Base-by-base conservation (phyloP, 2,329 filamentous ascomycete genomes). In the Cladophialophora immunda region DNA sequence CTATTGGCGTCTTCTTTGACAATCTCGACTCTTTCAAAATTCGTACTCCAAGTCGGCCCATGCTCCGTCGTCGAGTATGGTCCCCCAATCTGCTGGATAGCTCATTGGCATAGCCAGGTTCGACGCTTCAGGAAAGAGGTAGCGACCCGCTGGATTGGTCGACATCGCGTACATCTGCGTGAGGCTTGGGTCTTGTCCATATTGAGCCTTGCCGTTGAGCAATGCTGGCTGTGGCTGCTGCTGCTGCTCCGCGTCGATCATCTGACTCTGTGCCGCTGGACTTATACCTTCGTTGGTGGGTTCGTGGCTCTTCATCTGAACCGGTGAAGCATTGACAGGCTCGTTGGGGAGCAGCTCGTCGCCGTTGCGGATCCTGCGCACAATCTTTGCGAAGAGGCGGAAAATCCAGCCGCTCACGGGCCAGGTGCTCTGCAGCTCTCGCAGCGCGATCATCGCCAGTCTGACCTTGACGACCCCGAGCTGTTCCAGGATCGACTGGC, bases 361-460 rank as follows among this genome's bases (percentile, higher is more conserved):
- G 15, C 64, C 59, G 32, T 64, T 64, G 17, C 64, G 64, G n/a
- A 69, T 69, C 11, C 67, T 29, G 17, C 67, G 67, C 8, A 69
- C 67, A 45, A 69, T 69, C 54, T 69, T 69, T n/a, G 64, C 57
- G 29, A 69, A 69, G 11, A 69, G 64, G 30, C 59, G 64, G 34
- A 72, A 70, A 52, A 75, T 73, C 73, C 73, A 75, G 36, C 71
- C 72, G 30, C 68, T 69, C 11, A 75, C 74, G 0, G 73, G 73
- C 74, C 74, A 75, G 9, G 69, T 70, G 17, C 71, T 68, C 27
- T 72, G 70, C 17, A 75, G 64, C 30, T 70, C 68, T 2, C 72
- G 72, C 25, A 75, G 45, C 5, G 72, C 74, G 15, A 75, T 60
- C 66, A 75, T 71, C 15, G 72, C 73, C 19, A 72, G 66, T n/a